Evolutionary conservation across 2,329 filamentous ascomycete species (phyloP), one percentile per base, ranked within the genome.

Genomic region (Pseudogymnoascus sp.): DNA sequence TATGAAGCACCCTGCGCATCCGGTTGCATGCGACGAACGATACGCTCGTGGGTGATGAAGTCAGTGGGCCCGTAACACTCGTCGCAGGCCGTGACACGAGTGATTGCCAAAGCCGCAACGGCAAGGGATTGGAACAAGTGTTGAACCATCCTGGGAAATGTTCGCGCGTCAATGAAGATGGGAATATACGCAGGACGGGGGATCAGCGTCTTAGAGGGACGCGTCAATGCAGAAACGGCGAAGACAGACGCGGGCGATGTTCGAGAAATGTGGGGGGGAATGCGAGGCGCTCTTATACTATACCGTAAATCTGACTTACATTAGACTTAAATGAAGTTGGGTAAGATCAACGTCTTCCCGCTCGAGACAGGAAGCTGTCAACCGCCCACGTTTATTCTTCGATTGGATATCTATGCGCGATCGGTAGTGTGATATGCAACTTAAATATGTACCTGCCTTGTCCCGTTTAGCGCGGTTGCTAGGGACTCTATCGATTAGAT

Each of bases 1-100:
- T 76, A 76, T 0, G 72, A 70, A 25, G 79, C 78, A 43, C 76
- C 74, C 23, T 72, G 71, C 1, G 77, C 77, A 16, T 76, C 78
- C 0, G 79, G 78, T 65, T 81, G 79, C 70, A 81, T 81, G 43
- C 79, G 76, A 69, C 79, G 79, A 63, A 79, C 78, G 63, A 78
- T 74, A 8, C 79, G 77, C 62, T 81, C 78, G 65, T 80, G 76
- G 63, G 78, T 73, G 61, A 79, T 72, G 21, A 71, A 72, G 68
- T 72, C 73, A n/a, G 70, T 66, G 21, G 78, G 77, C 1, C 76
- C 77, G 61, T 77, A 78, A 69, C 78, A 81, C 58, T 69, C 71
- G 59, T 73, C 74, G 65, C 78, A 80, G 33, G 76, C 76, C 14
- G 71, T 59, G n/a, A 67, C 66, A 62, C 59, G 62, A 16, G 67